Evolutionary conservation across 1,139 yeast species (phyloP), one percentile per base, ranked within the genome.

Genomic region (Saccharomycopsis hybrid): DNA sequence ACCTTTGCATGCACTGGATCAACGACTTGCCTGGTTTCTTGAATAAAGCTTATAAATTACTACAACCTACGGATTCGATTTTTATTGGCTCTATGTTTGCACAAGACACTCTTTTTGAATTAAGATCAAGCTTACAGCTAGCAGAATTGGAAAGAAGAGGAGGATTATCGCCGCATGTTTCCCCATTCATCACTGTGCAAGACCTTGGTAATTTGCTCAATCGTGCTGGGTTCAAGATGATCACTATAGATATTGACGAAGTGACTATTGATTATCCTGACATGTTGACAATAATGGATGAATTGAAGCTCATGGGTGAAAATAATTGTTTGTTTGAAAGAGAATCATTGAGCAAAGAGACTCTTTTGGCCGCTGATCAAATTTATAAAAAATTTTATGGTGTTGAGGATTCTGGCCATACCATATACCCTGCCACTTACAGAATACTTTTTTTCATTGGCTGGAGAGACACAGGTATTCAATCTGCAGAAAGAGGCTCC

Each of bases 161-260:
- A 5, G 90, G 95, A 2, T 74, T 86, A 55, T 77, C 92, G 1
- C 90, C 95, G 1, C 69, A 95, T 40, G 77, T 87, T 2, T 82
- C 92, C 2, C 96, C 96, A 0, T 71, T 87, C 58, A 90, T 87
- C 2, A 87, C 83, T 49, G 78, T 86, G 46, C 77, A 82, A 53
- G 96, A 87, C 62, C 77, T 86, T 54, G 94, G 94, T 0, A 73
- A 80, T 8, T 68, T 87, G 40, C 67, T 87, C 65, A 86, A 80
- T 61, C 73, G 80, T 54, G 90, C 92, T 0, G 87, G 89, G 28
- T 87, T 84, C 69, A 82, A 79, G 57, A 76, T 87, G 73, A 72
- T 87, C 49, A 87, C 96, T 0, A 81, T 87, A 39, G 96, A 87
- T 62, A 84, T 87, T 3, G 95, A 87, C 60, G 95, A 87, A 60